Evolutionary conservation across 108 stramenopile species (phyloP).

Genomic region (Fragilaria crotonensis): DNA sequence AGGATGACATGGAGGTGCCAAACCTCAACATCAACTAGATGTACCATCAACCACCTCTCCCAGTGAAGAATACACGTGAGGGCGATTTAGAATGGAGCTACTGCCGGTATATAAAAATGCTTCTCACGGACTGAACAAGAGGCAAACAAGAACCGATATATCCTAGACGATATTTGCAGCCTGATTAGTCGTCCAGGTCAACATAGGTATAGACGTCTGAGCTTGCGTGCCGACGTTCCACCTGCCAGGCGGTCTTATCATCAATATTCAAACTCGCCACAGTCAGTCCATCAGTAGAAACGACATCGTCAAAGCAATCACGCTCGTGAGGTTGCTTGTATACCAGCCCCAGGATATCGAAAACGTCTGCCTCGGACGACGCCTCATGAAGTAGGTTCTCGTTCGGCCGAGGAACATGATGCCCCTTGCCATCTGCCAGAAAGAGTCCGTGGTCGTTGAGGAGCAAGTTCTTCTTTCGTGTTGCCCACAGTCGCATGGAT

Average conservation of each 20-base stretch:
- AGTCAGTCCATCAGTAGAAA: conserved; percentile 5
- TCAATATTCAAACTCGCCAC: not conserved
- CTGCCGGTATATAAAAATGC: too few species aligned
- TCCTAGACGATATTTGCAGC: too few species aligned
- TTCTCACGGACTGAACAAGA: too few species aligned
- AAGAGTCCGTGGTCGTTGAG: conserved; percentile 49
- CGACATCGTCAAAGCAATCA: conserved; percentile 38
- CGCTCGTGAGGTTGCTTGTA: conserved; percentile 45
- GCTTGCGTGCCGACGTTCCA: too few species aligned
- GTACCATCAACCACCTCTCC: too few species aligned
- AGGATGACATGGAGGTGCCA: conserved; percentile 16
- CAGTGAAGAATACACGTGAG: too few species aligned
- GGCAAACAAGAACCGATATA: too few species aligned
- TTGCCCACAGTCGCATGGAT: conserved; percentile 47
- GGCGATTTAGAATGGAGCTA: too few species aligned
- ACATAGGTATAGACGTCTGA: too few species aligned
- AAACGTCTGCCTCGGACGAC: conserved; percentile 35
- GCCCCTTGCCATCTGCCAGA: not conserved
- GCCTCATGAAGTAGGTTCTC: conserved; percentile 17
- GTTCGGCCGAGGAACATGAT: not conserved
- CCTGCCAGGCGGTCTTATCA: not conserved
- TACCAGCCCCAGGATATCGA: conserved; percentile 36
- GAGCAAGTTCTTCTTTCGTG: conserved; percentile 10
- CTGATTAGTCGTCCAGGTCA: too few species aligned
- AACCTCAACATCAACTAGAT: conserved; percentile 4